Base-by-base conservation (phyloP, 2,329 filamentous ascomycete species). In the Dryadomyces quercus-mongolicae region DNA sequence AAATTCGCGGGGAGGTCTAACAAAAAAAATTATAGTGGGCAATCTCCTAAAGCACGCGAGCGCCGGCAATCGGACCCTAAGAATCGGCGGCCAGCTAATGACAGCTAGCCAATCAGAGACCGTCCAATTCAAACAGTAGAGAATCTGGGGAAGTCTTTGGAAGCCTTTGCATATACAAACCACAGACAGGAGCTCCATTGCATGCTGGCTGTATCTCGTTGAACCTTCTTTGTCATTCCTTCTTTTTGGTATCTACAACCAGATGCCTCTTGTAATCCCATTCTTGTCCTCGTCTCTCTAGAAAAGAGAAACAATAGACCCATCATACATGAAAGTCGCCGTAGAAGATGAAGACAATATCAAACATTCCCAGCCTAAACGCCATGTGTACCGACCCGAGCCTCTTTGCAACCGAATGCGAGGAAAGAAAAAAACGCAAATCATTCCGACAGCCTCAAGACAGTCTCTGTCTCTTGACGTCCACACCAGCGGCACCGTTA, bases 391-490 rank as follows among this genome's bases (percentile, higher is more conserved):
- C 25, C 25, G 25, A 31, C 8, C 25, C 25, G 25, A 5, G 25
- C 25, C 25, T 31, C 25, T 31, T 31, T 18, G 38, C 12, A 42
- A 10, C 38, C 5, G 38, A 42, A n/a, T 15, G 13, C 16, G 20
- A 18, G n/a, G n/a, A 12, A 45, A n/a, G 21, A 20, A 45, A 20
- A 21, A n/a, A 10, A 45, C 12, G n/a, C 38, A 42, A 13, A 4
- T 12, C 12, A 13, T 42, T 5, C 20, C 7, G 13, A 5, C 21
- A 7, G 38, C 21, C 31, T 54, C 40, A 59, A 2, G 56, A 49
- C 20, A 60, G 36, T 53, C 72, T 78, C 64, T 77, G 77, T 49
- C 79, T 70, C 64, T 82, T 82, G 2, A 68, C 64, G 54, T 81
- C 78, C 10, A 68, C 45, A 2, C 65, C 67, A 22, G 62, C 64